A percentile compares a stretch with the other conserved stretches of the same genome.
Evolutionary conservation across 257 asterid genomes (phyloP).

Genomic region (Sherardia arvensis): DNA sequence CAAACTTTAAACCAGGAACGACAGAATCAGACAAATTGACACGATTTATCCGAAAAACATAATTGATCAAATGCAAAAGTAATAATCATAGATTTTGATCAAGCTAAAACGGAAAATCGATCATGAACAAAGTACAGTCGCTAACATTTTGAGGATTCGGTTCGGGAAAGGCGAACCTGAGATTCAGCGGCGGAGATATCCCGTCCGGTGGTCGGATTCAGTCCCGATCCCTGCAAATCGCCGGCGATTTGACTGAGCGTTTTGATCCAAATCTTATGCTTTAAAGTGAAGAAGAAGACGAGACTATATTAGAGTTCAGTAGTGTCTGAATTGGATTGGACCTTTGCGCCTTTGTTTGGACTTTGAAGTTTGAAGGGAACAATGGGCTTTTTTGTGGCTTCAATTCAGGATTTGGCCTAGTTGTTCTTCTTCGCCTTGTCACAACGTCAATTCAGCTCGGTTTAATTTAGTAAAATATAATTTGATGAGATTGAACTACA

Average conservation of each 20-base stretch:
- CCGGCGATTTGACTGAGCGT: background rate
- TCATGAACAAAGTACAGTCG: background rate
- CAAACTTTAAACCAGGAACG: background rate
- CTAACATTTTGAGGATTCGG: background rate
- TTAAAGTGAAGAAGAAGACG: background rate
- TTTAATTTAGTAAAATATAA: too few species aligned
- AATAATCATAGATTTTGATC: too few species aligned
- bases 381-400: too few species aligned
- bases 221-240: background rate
- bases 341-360: background rate
- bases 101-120: background rate
- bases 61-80: background rate
- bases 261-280: background rate
- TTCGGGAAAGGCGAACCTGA: conserved; percentile 1
- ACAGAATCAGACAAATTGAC: background rate
- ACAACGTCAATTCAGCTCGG: too few species aligned
- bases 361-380: background rate
- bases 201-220: background rate
- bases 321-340: background rate
- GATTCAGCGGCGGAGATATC: background rate
- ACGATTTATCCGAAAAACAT: background rate
- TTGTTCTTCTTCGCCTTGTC: too few species aligned
- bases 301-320: background rate
- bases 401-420: too few species aligned
- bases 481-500: too few species aligned